Evolutionary conservation across 2,329 filamentous ascomycete genomes (phyloP).

Genomic region (Neofusicoccum kwambonambiense): DNA sequence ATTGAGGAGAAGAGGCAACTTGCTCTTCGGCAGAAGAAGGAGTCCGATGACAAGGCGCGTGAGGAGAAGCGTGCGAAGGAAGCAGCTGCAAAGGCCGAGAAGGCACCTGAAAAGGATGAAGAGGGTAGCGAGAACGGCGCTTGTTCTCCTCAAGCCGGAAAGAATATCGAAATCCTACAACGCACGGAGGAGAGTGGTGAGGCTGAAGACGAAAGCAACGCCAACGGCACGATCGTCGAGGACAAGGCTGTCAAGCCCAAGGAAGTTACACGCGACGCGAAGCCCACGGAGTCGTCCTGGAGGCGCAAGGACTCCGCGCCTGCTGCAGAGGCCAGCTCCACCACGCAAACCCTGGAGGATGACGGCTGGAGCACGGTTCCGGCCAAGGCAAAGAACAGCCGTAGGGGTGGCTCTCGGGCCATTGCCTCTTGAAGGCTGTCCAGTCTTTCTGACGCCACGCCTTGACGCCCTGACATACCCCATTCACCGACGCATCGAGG

Average conservation of each 20-base stretch:
- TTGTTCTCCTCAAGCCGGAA: constrained; percentile 37
- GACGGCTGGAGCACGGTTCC: constrained; percentile 56
- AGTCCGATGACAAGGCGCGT: constrained; percentile 81
- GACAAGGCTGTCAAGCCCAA: constrained; percentile 58
- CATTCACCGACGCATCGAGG: constrained; percentile 15
- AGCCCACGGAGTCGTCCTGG: constrained; percentile 41
- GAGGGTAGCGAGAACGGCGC: constrained; percentile 19
- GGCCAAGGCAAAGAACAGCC: constrained; percentile 46
- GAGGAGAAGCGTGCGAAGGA: constrained; percentile 61
- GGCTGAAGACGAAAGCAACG: constrained; percentile 36
- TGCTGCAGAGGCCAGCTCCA: constrained; percentile 36
- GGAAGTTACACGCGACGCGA: constrained; percentile 50
- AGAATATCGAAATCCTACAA: constrained; percentile 57
- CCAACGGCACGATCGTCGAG: constrained; percentile 51
- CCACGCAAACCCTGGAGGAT: constrained; percentile 49
- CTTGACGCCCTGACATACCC: constrained; percentile 16
- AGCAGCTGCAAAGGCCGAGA: constrained; percentile 59
- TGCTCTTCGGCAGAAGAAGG: constrained; percentile 75
- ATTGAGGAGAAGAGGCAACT: constrained; percentile 84
- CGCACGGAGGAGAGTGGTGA: constrained; percentile 39
- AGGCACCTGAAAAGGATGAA: constrained; percentile 49
- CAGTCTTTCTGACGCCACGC: constrained; percentile 1
- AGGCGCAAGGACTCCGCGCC: constrained; percentile 35
- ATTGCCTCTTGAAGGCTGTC: constrained; percentile 44
- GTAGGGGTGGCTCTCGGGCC: constrained; percentile 42